Conservation (phyloP, 148 eudicot genomes). For the Vaccinium vitisidaea region DNA sequence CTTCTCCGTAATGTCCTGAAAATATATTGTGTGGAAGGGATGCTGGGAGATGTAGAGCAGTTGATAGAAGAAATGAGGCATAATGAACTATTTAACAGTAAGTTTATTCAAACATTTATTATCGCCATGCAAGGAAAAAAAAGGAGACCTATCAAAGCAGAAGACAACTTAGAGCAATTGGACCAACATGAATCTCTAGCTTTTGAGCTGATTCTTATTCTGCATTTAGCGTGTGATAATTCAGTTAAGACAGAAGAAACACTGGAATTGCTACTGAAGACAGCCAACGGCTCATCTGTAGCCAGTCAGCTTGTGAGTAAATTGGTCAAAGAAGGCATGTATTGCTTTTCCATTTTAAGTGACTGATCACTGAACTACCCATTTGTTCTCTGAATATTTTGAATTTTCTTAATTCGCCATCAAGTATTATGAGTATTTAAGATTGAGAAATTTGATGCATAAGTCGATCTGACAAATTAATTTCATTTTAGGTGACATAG, state of each 20-base stretch:
- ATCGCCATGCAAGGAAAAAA: constrained; percentile 31
- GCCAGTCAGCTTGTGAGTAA: constrained; percentile 58
- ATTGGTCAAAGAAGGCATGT: constrained; percentile 57
- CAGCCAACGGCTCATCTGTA: constrained; percentile 52
- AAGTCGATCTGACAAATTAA: neutral
- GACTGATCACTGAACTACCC: neutral
- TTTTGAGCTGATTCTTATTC: constrained; percentile 53
- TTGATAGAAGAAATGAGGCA: constrained; percentile 47
- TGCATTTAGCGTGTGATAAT: constrained; percentile 47
- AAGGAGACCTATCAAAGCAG: constrained; percentile 24
- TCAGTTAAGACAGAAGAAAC: constrained; percentile 35
- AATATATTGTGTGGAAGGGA: constrained; percentile 64
- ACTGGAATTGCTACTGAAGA: constrained; percentile 47
- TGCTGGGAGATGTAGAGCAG: constrained; percentile 54
- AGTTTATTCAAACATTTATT: constrained; percentile 44
- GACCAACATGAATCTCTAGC: constrained; percentile 43
- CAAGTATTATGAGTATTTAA: neutral
- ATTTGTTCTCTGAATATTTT: neutral
- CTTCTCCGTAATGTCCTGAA: constrained; percentile 55
- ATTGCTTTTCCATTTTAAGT: neutral
- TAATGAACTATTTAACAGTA: constrained; percentile 31
- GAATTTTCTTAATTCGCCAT: neutral
- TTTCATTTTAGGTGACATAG: constrained; percentile 45
- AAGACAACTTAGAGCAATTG: constrained; percentile 29
- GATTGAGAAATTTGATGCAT: neutral